These are phyloP conservation scores for Chalaropsis thielavioides DNA, from an alignment of 2,329 filamentous ascomycete genomes.

Conservation along the genomic window DNA sequence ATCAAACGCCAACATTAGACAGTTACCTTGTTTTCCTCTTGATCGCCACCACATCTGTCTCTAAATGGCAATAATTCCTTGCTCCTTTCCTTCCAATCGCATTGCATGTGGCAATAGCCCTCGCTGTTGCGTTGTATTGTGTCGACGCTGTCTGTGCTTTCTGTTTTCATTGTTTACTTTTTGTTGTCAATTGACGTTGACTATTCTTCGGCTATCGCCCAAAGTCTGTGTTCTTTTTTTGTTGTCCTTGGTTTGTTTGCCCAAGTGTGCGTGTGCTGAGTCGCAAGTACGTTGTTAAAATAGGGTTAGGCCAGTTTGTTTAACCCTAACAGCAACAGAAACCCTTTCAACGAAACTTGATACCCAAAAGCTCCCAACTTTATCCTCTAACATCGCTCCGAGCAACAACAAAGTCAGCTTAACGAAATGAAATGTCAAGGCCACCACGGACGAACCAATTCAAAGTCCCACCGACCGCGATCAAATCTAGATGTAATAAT, in stretches of 20 bases:
- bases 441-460: not conserved
- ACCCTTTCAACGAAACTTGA: too few species aligned
- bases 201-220: not conserved
- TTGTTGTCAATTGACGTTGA: not conserved
- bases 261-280: too few species aligned
- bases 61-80: conserved; percentile 1
- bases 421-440: not conserved
- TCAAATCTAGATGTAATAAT: not conserved
- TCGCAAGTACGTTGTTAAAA: too few species aligned
- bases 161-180: not conserved
- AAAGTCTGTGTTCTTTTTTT: too few species aligned
- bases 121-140: not conserved
- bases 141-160: not conserved
- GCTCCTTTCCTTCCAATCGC: not conserved
- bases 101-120: not conserved
- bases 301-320: too few species aligned
- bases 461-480: not conserved
- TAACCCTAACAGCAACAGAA: too few species aligned
- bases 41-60: not conserved
- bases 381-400: too few species aligned
- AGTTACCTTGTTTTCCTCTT: not conserved
- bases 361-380: too few species aligned
- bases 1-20: conserved; percentile 1
- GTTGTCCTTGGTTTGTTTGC: too few species aligned
- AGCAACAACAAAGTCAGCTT: not conserved